Base-by-base conservation (phyloP, 345 rosid genomes). In the Rhizophora mangle region DNA sequence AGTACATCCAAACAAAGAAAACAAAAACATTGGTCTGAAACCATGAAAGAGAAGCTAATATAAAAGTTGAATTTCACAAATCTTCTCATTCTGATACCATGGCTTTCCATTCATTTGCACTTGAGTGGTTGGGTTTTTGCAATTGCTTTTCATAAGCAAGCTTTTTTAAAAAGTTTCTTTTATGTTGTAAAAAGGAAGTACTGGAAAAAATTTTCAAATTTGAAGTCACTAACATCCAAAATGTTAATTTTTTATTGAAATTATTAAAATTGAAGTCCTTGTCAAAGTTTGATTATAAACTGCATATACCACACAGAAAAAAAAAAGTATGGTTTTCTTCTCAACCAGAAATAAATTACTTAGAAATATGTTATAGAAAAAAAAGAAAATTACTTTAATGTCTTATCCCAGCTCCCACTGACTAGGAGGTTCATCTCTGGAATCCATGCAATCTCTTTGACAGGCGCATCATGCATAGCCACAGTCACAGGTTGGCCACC, bases 331-430 rank as follows among this genome's bases (percentile, higher is more conserved):
- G 6, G 36, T 0, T 0, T 32, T 32, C 6, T 6, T 6, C 36
- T 32, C 6, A 5, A 52, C 66, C 31, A 46, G 18, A 39, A 64
- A 43, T 2, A 0, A 9, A 55, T 55, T 55, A 27, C 60, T 20
- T 53, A 6, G 57, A n/a, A 55, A 10, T 55, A 55, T 55, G 29
- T 21, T 55, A 55, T 2, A 54, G 21, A 53, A 54, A 18, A 47
- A 49, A 57, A 27, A 37, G 56, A 65, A 62, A 9, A 20, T 73
- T 86, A 87, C 99, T 80, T 90, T 83, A 96, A 70, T 46, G 98
- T 90, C 83, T 89, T 96, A 82, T 96, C 99, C 95, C 88, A 92
- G 79, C 99, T 96, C 65, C 93, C 98, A 18, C 94, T 80, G 52
- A 81, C 98, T 53, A 96, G 82, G 63, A 92, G 83, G 75, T 81